Conservation (phyloP, 163 green algal genomes). For the Trebouxiophyceae sp. region DNA sequence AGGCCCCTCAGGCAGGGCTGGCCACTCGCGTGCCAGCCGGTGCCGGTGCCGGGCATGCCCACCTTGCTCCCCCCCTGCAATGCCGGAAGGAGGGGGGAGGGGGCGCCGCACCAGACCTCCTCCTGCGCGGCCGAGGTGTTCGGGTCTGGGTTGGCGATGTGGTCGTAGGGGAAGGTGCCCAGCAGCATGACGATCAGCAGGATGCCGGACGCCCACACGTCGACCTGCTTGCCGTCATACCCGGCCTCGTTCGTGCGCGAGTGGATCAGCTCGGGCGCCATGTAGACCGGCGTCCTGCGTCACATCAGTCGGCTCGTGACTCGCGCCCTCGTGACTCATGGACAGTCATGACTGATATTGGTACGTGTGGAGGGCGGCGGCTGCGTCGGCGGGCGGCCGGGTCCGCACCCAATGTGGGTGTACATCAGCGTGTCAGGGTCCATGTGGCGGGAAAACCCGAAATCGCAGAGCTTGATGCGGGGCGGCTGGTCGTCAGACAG, state of each 20-base stretch:
- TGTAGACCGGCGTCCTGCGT: slow-evolving; percentile 81
- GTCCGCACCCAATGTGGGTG: background rate
- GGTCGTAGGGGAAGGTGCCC: slow-evolving; percentile 89
- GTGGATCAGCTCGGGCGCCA: slow-evolving; percentile 76
- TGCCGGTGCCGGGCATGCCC: too few species aligned
- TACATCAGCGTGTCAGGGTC: background rate
- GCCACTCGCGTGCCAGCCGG: too few species aligned
- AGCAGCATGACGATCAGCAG: slow-evolving; percentile 91
- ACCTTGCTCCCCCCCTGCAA: too few species aligned
- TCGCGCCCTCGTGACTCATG: too few species aligned
- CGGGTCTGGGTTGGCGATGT: slow-evolving; percentile 76
- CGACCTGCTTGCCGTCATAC: slow-evolving; percentile 65
- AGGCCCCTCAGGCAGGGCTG: too few species aligned
- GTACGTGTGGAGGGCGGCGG: too few species aligned
- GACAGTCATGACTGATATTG: too few species aligned
- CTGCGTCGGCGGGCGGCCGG: too few species aligned
- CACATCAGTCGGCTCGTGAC: too few species aligned
- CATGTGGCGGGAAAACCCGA: too few species aligned
- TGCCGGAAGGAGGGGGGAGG: background rate
- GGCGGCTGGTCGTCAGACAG: slow-evolving; percentile 55
- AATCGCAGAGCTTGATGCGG: slow-evolving; percentile 91
- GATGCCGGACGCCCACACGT: slow-evolving; percentile 84
- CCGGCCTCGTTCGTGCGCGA: slow-evolving; percentile 39
- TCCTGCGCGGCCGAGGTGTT: slow-evolving; percentile 77
- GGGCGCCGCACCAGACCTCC: slow-evolving; percentile 37